These are phyloP conservation scores for Cladorrhinum sp. DNA, from an alignment of 2,329 filamentous ascomycete genomes.

Conservation along the genomic window DNA sequence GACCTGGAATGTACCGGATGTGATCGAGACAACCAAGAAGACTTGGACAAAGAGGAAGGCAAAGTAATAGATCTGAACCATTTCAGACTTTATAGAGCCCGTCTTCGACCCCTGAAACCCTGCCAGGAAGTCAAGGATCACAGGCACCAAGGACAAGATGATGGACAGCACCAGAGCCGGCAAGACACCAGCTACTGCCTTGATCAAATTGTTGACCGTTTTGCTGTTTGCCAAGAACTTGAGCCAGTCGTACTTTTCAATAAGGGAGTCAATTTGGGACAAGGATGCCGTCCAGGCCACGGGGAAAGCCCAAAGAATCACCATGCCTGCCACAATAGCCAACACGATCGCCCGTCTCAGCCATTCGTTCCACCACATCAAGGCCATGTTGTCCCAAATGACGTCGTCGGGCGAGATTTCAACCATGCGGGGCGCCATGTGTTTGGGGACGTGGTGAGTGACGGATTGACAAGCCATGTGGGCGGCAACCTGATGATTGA, in stretches of 20 bases:
- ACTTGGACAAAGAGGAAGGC: conserved; percentile 91
- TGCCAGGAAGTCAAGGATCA: conserved; percentile 72
- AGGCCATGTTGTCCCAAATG: conserved; percentile 95
- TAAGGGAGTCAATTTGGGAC: conserved; percentile 71
- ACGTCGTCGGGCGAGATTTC: conserved; percentile 93
- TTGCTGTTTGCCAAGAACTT: conserved; percentile 61
- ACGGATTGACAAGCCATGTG: conserved; percentile 97
- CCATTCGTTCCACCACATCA: conserved; percentile 91
- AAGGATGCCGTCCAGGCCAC: conserved; percentile 84
- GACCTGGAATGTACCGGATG: conserved; percentile 64
- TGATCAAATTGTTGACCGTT: conserved; percentile 58
- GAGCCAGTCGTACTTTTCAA: conserved; percentile 65
- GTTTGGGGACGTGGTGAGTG: conserved; percentile 84
- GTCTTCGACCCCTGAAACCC: conserved; percentile 77
- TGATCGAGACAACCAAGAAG: conserved; percentile 87
- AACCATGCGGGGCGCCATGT: conserved; percentile 90
- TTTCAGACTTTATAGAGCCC: conserved; percentile 70
- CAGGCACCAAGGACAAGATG: conserved; percentile 75
- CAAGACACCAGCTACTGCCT: conserved; percentile 76
- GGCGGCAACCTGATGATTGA: conserved; percentile 94
- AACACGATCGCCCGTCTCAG: conserved; percentile 66
- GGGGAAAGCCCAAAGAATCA: conserved; percentile 85
- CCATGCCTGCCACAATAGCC: conserved; percentile 65
- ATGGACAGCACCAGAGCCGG: conserved; percentile 74
- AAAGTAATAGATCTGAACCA: conserved; percentile 93